These are phyloP conservation scores for Tremella yokohamensis DNA, from an alignment of 768 basidiomycete species.

Conservation along the genomic window DNA sequence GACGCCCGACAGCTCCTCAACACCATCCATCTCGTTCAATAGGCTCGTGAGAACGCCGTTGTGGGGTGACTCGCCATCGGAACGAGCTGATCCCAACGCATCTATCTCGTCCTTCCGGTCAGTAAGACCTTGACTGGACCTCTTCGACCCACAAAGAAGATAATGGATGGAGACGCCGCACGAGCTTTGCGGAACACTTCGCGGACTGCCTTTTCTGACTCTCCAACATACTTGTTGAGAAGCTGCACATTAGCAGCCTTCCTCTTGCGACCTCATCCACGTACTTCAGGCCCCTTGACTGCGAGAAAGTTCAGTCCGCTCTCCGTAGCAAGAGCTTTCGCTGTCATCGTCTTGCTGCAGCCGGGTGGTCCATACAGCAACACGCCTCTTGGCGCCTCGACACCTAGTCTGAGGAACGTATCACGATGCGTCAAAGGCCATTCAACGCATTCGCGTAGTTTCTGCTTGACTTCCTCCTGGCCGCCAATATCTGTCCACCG, in stretches of 20 bases:
- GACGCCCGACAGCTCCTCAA: constrained; percentile 91
- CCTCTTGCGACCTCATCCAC: constrained; percentile 20
- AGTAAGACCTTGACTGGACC: background rate
- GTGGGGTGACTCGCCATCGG: constrained; percentile 59
- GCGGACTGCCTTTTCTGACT: constrained; percentile 89
- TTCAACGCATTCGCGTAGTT: constrained; percentile 84
- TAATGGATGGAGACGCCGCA: constrained; percentile 86
- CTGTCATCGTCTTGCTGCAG: constrained; percentile 93
- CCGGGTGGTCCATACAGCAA: constrained; percentile 93
- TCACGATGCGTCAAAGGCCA: constrained; percentile 89
- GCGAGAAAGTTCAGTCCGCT: constrained; percentile 94
- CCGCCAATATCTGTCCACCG: constrained; percentile 87
- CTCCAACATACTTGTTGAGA: constrained; percentile 93
- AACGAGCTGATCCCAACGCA: constrained; percentile 77
- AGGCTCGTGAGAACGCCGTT: constrained; percentile 84
- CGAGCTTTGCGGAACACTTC: constrained; percentile 95
- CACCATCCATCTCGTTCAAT: constrained; percentile 97
- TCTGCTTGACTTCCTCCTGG: constrained; percentile 73
- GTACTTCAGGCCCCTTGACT: constrained; percentile 93
- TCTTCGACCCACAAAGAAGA: constrained; percentile 76
- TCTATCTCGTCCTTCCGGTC: constrained; percentile 85
- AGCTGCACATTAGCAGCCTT: constrained; percentile 57
- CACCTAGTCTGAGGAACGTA: constrained; percentile 80
- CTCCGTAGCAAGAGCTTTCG: constrained; percentile 85
- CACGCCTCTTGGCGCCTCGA: constrained; percentile 81